These are phyloP conservation scores for Coemansia sp. DNA, from an alignment of 192 early-diverging fungal genomes.

Conservation along the genomic window DNA sequence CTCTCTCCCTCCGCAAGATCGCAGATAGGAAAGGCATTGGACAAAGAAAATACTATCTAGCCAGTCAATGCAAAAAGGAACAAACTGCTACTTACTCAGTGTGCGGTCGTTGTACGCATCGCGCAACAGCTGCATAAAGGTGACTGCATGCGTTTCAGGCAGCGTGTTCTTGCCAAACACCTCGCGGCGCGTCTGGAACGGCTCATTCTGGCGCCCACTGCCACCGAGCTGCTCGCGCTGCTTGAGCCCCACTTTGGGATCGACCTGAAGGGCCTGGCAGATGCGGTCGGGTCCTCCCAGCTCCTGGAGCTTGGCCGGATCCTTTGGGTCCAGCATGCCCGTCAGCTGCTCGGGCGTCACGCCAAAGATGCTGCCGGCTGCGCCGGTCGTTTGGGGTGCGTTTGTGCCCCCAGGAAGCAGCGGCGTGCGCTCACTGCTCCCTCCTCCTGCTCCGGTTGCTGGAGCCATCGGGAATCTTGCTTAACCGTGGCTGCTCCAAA, in stretches of 20 bases:
- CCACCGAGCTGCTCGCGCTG: conserved; percentile 53
- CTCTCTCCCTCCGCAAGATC: background rate
- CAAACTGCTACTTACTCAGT: conserved; percentile 47
- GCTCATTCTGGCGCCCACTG: conserved; percentile 42
- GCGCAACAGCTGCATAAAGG: conserved; percentile 60
- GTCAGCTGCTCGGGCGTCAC: conserved; percentile 58
- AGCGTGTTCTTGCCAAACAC: conserved; percentile 57
- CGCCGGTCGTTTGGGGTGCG: conserved; percentile 4
- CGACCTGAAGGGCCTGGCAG: conserved; percentile 61
- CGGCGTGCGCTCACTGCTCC: conserved; percentile 48
- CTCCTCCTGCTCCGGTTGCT: conserved; percentile 27
- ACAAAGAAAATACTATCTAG: background rate
- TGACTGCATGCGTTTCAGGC: conserved; percentile 56
- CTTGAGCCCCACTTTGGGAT: conserved; percentile 61
- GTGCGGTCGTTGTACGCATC: conserved; percentile 72
- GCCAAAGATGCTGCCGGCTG: conserved; percentile 35
- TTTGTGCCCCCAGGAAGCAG: conserved; percentile 37
- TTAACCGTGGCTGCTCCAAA: background rate
- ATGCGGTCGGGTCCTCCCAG: conserved; percentile 63
- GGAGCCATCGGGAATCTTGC: conserved; percentile 18
- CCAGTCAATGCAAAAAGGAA: conserved; percentile 1
- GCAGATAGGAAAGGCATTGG: background rate
- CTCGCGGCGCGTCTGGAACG: conserved; percentile 54
- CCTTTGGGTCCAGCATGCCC: conserved; percentile 67
- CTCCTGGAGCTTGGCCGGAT: conserved; percentile 57